Evolutionary conservation across 2,329 filamentous ascomycete species (phyloP), one percentile per base, ranked within the genome.

Genomic region (Fusarium pilosicola): DNA sequence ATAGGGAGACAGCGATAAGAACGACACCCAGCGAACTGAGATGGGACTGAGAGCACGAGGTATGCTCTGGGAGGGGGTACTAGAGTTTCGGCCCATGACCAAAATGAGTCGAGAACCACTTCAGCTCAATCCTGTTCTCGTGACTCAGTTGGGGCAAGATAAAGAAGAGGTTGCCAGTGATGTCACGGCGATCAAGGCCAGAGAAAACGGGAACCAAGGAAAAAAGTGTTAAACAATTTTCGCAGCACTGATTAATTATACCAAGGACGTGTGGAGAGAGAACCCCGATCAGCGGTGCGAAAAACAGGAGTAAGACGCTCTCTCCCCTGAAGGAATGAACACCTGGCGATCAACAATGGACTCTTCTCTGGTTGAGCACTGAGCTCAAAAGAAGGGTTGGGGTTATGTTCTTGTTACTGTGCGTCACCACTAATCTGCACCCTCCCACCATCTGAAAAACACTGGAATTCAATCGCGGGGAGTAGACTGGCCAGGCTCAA

Each of bases 101-200:
- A 52, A 63, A 74, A 74, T 80, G 6, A 74, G 71, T 55, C 58
- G 52, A 59, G 46, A 57, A 71, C 56, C 62, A 71, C 68, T 71
- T 54, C 62, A 64, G 52, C 52, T 74, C 61, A 64, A 68, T 65
- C 45, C 34, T 44, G 63, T 72, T 71, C 71, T 62, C 71, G 51
- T 74, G 71, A 74, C 67, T 61, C 55, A 24, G 44, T 36, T 46
- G 55, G 68, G 66, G 26, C 44, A 58, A 54, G 67, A 64, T 64
- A 42, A 51, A 30, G 51, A 36, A 45, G 42, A 67, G 30, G 34
- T 44, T 51, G 34, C 34, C 32, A 20, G 85, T 77, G 42, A 86
- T 79, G 68, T 87, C 83, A 22, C 84, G 84, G 17, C 85, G 71
- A 18, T 85, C 86, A 60, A 85, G 81, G 32, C 81, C 80, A 41